Conservation (phyloP, 305 asterid genomes). For the Fraxinus greggii region DNA sequence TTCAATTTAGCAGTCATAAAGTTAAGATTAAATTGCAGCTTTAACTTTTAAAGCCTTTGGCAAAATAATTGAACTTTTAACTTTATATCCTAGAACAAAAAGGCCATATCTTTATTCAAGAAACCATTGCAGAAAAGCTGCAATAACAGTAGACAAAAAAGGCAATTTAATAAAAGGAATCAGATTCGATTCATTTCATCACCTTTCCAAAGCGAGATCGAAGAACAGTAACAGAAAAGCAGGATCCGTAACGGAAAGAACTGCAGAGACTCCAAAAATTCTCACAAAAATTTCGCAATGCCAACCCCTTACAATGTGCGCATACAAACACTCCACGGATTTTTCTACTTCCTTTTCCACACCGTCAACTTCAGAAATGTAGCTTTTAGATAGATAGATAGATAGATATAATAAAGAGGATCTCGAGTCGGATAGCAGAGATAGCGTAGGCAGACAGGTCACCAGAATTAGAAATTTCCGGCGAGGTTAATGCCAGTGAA, state of each 20-base stretch:
- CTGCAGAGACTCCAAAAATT: conserved; percentile 10
- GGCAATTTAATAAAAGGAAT: neutral
- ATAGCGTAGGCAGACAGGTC: neutral
- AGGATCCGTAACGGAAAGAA: conserved; percentile 10
- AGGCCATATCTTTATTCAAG: neutral
- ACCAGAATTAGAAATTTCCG: conserved; percentile 18
- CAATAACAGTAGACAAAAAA: neutral
- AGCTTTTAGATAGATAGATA: neutral
- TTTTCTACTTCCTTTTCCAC: neutral
- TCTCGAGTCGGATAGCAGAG: neutral
- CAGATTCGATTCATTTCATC: conserved; percentile 14
- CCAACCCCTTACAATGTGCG: neutral
- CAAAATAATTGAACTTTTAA: conserved; percentile 3
- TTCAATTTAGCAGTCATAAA: conserved; percentile 1
- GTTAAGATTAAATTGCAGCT: conserved; percentile 18
- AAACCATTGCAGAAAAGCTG: conserved; percentile 1
- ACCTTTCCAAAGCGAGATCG: conserved; percentile 46
- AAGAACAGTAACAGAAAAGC: conserved; percentile 12
- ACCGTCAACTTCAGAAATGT: neutral
- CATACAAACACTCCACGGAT: neutral
- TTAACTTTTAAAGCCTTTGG: conserved; percentile 17
- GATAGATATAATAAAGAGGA: neutral
- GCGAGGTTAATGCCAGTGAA: conserved; percentile 34
- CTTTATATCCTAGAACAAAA: conserved; percentile 1
- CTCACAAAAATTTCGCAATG: neutral